Evolutionary conservation across 2,329 filamentous ascomycete species (phyloP).

Genomic region (Fusarium avenaceum): DNA sequence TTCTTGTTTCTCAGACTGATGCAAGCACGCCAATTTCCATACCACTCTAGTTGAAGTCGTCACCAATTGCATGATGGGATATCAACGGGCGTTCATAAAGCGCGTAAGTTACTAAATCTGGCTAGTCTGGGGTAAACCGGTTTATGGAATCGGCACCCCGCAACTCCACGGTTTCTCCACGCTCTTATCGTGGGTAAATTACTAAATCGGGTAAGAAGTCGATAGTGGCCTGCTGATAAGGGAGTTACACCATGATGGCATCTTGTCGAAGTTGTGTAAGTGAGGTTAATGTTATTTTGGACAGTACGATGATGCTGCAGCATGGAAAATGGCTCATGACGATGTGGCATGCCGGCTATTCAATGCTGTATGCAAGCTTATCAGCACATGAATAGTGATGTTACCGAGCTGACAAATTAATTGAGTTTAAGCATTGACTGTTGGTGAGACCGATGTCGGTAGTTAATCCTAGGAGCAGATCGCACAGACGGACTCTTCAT

Average conservation of each 20-base stretch:
- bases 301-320: not conserved
- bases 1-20: not conserved
- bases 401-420: not conserved
- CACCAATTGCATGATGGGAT: not conserved
- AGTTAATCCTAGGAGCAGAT: not conserved
- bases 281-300: not conserved
- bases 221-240: constrained; percentile 11
- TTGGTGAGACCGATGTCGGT: not conserved
- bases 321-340: not conserved
- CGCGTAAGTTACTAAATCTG: constrained; percentile 38
- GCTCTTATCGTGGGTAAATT: constrained; percentile 48
- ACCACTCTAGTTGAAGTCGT: not conserved
- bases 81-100: constrained; percentile 15
- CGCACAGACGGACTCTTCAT: not conserved
- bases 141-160: constrained; percentile 18
- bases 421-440: not conserved
- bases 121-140: constrained; percentile 29
- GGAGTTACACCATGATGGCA: not conserved
- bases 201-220: constrained; percentile 30
- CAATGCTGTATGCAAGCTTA: constrained; percentile 4
- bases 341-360: not conserved
- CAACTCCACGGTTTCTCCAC: not conserved
- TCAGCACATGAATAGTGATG: not conserved
- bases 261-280: not conserved
- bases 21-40: not conserved